Conservation (phyloP, 331 rosid species). For the Malus hybrid region DNA sequence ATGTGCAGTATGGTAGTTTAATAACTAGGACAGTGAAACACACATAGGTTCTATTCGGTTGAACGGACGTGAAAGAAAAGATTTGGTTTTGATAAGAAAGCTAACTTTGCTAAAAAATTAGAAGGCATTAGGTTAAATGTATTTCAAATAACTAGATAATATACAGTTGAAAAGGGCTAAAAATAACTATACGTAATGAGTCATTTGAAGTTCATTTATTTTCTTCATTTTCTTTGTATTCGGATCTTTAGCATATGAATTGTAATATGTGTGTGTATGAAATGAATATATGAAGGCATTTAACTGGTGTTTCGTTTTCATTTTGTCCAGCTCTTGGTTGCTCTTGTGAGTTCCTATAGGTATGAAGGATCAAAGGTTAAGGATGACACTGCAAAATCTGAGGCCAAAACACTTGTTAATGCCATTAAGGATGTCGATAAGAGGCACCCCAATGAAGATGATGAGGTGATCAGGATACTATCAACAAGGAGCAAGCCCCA, state of each 20-base stretch:
- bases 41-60: too few species aligned
- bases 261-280: too few species aligned
- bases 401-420: constrained; percentile 46
- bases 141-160: too few species aligned
- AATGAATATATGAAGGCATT: background rate
- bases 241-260: too few species aligned
- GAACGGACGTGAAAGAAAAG: too few species aligned
- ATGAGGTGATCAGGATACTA: constrained; percentile 60
- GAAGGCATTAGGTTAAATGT: too few species aligned
- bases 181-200: too few species aligned
- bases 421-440: constrained; percentile 44
- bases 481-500: constrained; percentile 77
- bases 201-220: too few species aligned
- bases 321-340: constrained; percentile 65
- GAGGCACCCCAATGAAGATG: constrained; percentile 46
- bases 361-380: constrained; percentile 71
- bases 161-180: too few species aligned
- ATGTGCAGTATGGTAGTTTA: background rate
- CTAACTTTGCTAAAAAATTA: too few species aligned
- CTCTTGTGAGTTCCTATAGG: constrained; percentile 84
- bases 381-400: constrained; percentile 59
- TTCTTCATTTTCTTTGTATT: too few species aligned
- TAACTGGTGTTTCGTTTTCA: background rate
- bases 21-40: background rate
- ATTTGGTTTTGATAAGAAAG: too few species aligned